Base-by-base conservation (phyloP, 768 basidiomycete species). In the Lactarius indigo region DNA sequence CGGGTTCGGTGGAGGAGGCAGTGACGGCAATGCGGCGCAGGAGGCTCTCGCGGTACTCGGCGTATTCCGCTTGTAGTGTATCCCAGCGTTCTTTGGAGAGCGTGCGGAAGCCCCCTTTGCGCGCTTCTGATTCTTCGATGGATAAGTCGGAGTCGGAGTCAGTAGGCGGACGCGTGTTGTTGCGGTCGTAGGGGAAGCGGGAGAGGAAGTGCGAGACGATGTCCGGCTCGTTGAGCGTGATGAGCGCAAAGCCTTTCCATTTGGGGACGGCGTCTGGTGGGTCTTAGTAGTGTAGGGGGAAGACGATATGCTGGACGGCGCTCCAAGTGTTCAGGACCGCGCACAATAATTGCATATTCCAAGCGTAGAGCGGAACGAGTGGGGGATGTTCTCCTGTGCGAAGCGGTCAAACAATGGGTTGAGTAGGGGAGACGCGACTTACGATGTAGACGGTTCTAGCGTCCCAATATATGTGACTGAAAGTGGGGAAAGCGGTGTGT, bases 191-290 rank as follows among this genome's bases (percentile, higher is more conserved):
- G 7, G 87, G 86, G 88, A 89, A 94, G 28, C 72, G 71, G 0
- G 75, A 44, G 1, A 85, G 73, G 0, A 93, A 66, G 2, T 73
- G 66, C 9, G 81, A 75, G 2, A 76, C 79, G 30, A 85, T 81
- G 1, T 77, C 74, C 1, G 73, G 41, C 5, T 75, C 64, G 2
- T 78, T 74, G 54, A 93, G 77, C 0, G 85, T 85, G 62, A 93
- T 77, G 33, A 94, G 82, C 0, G 90, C 90, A 68, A 92, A 93
- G 1, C 89, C 89, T 78, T 89, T 92, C 75, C 83, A 88, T 62
- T 81, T 83, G 2, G 88, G 85, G 17, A 76, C 70, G 30, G 82
- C 80, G 2, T 77, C 84, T 17, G 84, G 81, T 60, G 79, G 80
- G 73, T 90, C 89, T 57, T 83, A 81, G 73, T 87, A 83, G 71